Percentiles rank a stretch among this genome's conserved stretches.
Evolutionary conservation across 305 asterid genomes (phyloP).

Genomic region (Petunia hybrid): DNA sequence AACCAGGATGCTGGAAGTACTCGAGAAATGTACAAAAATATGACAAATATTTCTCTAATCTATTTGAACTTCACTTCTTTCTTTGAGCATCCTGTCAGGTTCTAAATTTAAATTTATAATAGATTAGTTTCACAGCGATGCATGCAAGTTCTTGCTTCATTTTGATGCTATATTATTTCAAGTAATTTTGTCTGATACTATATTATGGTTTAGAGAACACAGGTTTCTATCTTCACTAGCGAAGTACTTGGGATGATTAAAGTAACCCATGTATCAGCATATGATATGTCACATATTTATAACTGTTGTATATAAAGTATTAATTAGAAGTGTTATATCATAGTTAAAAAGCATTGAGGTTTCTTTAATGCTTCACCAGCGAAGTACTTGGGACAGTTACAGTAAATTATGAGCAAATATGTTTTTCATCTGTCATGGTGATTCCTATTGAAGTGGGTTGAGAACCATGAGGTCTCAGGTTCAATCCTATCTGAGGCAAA

Average conservation of each 20-base stretch:
- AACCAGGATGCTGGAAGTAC: background rate
- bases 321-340: background rate
- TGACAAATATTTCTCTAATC: background rate
- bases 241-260: background rate
- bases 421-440: background rate
- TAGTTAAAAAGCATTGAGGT: background rate
- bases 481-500: too few relatives aligned
- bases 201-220: background rate
- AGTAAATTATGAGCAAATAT: background rate
- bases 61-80: constrained; percentile 11
- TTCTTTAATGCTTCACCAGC: background rate
- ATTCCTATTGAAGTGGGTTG: background rate
- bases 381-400: background rate
- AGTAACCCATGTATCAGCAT: constrained; percentile 13
- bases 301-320: background rate
- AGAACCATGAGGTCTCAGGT: too few relatives aligned
- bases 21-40: background rate
- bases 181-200: background rate
- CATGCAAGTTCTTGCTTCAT: constrained; percentile 11
- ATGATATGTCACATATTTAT: background rate
- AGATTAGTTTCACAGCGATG: background rate
- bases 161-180: background rate
- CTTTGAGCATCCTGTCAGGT: constrained; percentile 23
- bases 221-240: constrained; percentile 9
- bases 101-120: background rate